Evolutionary conservation across 2,329 filamentous ascomycete species (phyloP).

Genomic region (Xylariomycetidae sp.): DNA sequence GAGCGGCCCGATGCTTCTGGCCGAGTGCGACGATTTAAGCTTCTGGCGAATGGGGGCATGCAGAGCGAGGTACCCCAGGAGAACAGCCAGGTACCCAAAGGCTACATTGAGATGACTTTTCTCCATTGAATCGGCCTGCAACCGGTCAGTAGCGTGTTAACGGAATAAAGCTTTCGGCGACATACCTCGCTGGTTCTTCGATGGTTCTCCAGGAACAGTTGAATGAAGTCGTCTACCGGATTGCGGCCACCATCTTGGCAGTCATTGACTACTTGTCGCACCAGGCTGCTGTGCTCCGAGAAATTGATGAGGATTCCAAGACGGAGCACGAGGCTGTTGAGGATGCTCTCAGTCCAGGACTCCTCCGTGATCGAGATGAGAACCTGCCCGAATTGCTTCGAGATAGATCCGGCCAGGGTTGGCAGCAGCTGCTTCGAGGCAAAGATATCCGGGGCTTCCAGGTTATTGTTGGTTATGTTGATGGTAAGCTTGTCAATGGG

Average conservation of each 20-base stretch:
- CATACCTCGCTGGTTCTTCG: slow-evolving; percentile 63
- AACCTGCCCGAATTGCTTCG: slow-evolving; percentile 43
- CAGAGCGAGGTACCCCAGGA: slow-evolving; percentile 76
- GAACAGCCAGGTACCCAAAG: slow-evolving; percentile 77
- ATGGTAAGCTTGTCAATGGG: slow-evolving; percentile 66
- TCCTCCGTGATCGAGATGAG: slow-evolving; percentile 42
- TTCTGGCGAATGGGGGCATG: slow-evolving; percentile 36
- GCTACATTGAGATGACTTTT: slow-evolving; percentile 76
- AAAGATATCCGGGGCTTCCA: slow-evolving; percentile 62
- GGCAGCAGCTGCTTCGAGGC: slow-evolving; percentile 51
- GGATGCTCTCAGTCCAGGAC: slow-evolving; percentile 40
- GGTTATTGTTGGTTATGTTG: slow-evolving; percentile 80
- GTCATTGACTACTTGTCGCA: slow-evolving; percentile 45
- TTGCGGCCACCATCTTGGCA: slow-evolving; percentile 29
- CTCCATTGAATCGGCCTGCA: slow-evolving; percentile 65
- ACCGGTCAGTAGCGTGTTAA: no score
- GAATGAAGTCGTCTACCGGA: slow-evolving; percentile 53
- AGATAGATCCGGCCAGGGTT: slow-evolving; percentile 42
- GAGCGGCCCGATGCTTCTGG: slow-evolving; percentile 38
- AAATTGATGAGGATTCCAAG: slow-evolving; percentile 85
- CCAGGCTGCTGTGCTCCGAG: slow-evolving; percentile 65
- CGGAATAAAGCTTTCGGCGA: no score
- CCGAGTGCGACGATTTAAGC: slow-evolving; percentile 36
- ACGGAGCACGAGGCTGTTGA: slow-evolving; percentile 71
- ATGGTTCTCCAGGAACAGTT: slow-evolving; percentile 62